Conservation (phyloP, 306 rosid genomes). For the Alnus rubra region DNA sequence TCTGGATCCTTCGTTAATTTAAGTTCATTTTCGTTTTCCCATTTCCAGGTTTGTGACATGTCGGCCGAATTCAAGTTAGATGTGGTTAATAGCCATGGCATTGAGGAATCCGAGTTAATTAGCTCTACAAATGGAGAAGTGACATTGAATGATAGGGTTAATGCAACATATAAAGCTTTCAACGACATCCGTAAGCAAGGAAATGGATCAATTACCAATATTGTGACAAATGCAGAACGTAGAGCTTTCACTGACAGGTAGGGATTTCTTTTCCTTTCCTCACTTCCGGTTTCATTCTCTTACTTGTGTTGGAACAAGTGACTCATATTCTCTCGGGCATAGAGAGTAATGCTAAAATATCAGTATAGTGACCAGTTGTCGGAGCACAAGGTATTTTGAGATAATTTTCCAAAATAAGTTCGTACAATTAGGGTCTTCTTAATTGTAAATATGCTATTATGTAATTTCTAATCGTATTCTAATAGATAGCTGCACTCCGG, state of each 20-base stretch:
- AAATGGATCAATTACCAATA: conserved; percentile 35
- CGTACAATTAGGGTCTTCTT: too few relatives aligned
- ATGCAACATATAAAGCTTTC: conserved; percentile 27
- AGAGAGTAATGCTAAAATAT: too few relatives aligned
- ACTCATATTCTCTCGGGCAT: too few relatives aligned
- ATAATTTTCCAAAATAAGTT: too few relatives aligned
- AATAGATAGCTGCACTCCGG: too few relatives aligned
- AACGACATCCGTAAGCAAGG: conserved; percentile 42
- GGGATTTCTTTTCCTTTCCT: conserved; percentile 6
- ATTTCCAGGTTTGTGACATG: conserved; percentile 50
- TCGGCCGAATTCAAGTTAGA: conserved; percentile 55
- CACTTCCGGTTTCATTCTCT: conserved; percentile 5
- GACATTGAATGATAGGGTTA: conserved; percentile 25
- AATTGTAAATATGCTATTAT: too few relatives aligned
- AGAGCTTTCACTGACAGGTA: conserved; percentile 67
- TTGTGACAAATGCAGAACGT: conserved; percentile 47
- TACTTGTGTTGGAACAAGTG: background rate
- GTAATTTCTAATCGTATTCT: too few relatives aligned
- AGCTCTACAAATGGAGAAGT: conserved; percentile 31
- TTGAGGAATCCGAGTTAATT: conserved; percentile 43
- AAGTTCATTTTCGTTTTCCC: conserved; percentile 3
- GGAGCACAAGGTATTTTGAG: too few relatives aligned
- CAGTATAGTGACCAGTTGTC: too few relatives aligned
- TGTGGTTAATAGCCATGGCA: conserved; percentile 37
- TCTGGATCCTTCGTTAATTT: conserved; percentile 6